Evolutionary conservation across 352 stramenopile genomes (phyloP), one percentile per base, ranked within the genome.

Genomic region (Phytophthora pinifolia): DNA sequence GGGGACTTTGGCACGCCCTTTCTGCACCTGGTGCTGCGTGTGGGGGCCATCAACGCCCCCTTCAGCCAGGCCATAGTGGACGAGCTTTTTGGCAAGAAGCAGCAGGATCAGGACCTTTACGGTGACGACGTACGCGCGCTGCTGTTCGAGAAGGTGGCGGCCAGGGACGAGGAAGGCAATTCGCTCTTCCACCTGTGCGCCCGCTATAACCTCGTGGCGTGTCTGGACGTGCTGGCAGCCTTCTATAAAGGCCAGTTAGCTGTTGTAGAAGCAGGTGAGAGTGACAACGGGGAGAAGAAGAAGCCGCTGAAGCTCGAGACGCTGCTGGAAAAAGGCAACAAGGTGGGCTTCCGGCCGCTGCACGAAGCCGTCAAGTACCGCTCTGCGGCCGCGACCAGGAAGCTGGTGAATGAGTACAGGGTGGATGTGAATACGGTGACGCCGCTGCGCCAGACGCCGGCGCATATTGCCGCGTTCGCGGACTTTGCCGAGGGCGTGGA

Each of bases 111-210:
- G 1, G 45, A 55, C 32, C 50, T 37, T 9, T 74, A 70, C n/a
- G 43, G 55, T 1, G 50, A 63, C 6, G 77, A 87, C 39, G 54
- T 87, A 29, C 71, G 66, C 14, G 63, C 66, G 20, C 52, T 82
- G 44, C 55, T 92, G 44, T 64, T 78, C 9, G 83, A 86, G 30
- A 74, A 74, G 41, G 45, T 87, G 27, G 59, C 65, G 22, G 65
- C 63, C 1, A 74, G 67, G 35, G 83, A 93, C 64, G 83, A 92
- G 45, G 79, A 89, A 44, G 83, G 83, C 51, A 88, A 87, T 58
- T 77, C 76, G 27, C 68, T 89, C n/a, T 88, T 92, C 46, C 83
- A 92, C 54, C 59, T 92, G 13, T 92, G 83, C 36, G 85, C 83
- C 18, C 77, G 82, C 43, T 80, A 81, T 47, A 62, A 93, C 36